Evolutionary conservation across 306 rosid species (phyloP).

Genomic region (Cicer judaicum): DNA sequence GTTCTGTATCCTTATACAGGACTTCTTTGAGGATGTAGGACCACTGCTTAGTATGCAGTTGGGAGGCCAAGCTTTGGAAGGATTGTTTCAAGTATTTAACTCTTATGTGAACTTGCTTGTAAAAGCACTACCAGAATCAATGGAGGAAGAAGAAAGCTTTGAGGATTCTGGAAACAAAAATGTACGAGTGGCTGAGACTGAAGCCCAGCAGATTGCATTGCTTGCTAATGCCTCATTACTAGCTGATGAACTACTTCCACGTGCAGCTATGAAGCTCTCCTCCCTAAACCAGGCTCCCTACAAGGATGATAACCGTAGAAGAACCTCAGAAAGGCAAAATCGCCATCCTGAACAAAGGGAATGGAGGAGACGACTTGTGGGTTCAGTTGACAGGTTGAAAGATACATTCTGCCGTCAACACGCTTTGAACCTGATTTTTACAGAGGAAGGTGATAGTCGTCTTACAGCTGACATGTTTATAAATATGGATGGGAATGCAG

Average conservation of each 20-base stretch:
- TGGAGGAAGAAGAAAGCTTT: conserved; percentile 92
- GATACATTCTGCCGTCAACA: conserved; percentile 94
- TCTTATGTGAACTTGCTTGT: conserved; percentile 80
- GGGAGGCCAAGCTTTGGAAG: conserved; percentile 97
- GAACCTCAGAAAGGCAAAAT: conserved; percentile 81
- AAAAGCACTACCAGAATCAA: conserved; percentile 87
- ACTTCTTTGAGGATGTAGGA: conserved; percentile 97
- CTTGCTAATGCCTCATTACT: conserved; percentile 95
- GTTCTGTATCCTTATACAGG: conserved; percentile 62
- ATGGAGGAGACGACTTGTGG: conserved; percentile 88
- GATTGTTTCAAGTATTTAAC: conserved; percentile 87
- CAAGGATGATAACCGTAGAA: conserved; percentile 77
- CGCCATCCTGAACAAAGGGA: conserved; percentile 99
- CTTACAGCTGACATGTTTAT: conserved; percentile 94
- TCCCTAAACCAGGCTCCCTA: conserved; percentile 63
- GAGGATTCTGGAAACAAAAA: conserved; percentile 84
- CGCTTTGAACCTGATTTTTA: conserved; percentile 89
- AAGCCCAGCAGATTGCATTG: conserved; percentile 95
- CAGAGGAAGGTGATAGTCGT: conserved; percentile 96
- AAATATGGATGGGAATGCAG: conserved; percentile 76
- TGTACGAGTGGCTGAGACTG: conserved; percentile 91
- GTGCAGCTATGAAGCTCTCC: conserved; percentile 95
- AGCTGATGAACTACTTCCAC: conserved; percentile 94
- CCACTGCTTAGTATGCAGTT: conserved; percentile 98
- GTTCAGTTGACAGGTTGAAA: conserved; percentile 89